Base-by-base conservation (phyloP, 345 rosid genomes). In the Tarenaya hassleriana region DNA sequence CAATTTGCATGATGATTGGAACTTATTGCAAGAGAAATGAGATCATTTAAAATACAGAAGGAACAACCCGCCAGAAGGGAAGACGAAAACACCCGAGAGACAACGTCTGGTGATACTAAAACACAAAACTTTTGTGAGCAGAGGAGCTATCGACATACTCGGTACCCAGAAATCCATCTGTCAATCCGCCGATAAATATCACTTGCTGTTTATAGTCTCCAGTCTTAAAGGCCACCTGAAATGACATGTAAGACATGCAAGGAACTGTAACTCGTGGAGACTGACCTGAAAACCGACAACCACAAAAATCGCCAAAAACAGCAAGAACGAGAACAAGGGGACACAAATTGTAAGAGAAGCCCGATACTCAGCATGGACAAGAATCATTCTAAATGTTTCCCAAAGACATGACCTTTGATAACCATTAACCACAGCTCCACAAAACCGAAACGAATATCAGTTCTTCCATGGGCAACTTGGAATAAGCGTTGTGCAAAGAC, bases 201-300 rank as follows among this genome's bases (percentile, higher is more conserved):
- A 80, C 87, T 69, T 91, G 96, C 49, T 87, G 96, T 67, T 75
- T 87, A 68, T 82, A 83, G 45, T 91, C 96, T 41, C 96, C 95
- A 0, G 89, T 82, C 75, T 82, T 82, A 73, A 91, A 91, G 55
- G 98, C 98, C 42, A 91, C 98, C 95, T 91, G 75, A 51, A 55
- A 56, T 43, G n/a, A n/a, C n/a, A n/a, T n/a, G n/a, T 19, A 15
- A 29, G 47, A 39, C 34, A 42, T 10, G 45, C 14, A 45, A 42
- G n/a, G 39, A 40, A 54, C 54, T 61, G 41, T 61, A 38, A 46
- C 54, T 1, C 29, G 29, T 1, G 42, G 16, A 32, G 41, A 10
- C 20, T 16, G 37, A 9, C 16, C 32, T 8, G 17, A 41, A 1
- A 16, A 10, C 47, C 24, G 46, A 16, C 45, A 41, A 37, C n/a